A percentile compares a stretch with the other conserved stretches of the same genome.
Conservation (phyloP, 768 basidiomycete genomes). For the Naganishia friedmannii region DNA sequence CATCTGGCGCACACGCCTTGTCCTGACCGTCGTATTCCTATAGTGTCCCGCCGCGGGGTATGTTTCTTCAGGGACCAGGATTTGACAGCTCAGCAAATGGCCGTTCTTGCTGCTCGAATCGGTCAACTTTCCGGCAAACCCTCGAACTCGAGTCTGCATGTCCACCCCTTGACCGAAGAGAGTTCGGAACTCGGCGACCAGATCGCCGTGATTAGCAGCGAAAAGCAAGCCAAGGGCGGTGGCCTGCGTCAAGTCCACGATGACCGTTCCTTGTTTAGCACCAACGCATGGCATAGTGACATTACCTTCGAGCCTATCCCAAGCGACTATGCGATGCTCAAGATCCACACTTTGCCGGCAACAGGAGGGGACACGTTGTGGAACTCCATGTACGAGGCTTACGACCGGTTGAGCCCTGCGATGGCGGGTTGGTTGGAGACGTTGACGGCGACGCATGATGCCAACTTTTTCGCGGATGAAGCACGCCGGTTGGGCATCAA, state of each 20-base stretch:
- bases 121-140: slow-evolving; percentile 48
- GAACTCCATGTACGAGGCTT: slow-evolving; percentile 43
- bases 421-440: slow-evolving; percentile 46
- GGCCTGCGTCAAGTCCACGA: slow-evolving; percentile 40
- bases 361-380: slow-evolving; percentile 51
- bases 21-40: neutral
- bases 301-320: slow-evolving; percentile 51
- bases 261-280: slow-evolving; percentile 43
- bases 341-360: slow-evolving; percentile 49
- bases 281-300: slow-evolving; percentile 44
- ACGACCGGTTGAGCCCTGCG: slow-evolving; percentile 47
- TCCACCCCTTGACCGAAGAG: slow-evolving; percentile 50
- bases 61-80: slow-evolving; percentile 52
- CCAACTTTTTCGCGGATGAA: slow-evolving; percentile 50
- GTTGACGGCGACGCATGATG: slow-evolving; percentile 49
- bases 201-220: slow-evolving; percentile 44
- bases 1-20: neutral
- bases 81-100: slow-evolving; percentile 43
- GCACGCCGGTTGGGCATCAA: slow-evolving; percentile 42
- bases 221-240: slow-evolving; percentile 39
- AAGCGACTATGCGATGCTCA: slow-evolving; percentile 47
- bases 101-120: slow-evolving; percentile 38
- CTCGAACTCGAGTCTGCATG: slow-evolving; percentile 39
- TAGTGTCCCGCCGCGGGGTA: slow-evolving; percentile 51
- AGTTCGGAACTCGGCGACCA: slow-evolving; percentile 41